These are phyloP conservation scores for Leptodontidium sp. DNA, from an alignment of 2,329 filamentous ascomycete genomes.

Conservation along the genomic window DNA sequence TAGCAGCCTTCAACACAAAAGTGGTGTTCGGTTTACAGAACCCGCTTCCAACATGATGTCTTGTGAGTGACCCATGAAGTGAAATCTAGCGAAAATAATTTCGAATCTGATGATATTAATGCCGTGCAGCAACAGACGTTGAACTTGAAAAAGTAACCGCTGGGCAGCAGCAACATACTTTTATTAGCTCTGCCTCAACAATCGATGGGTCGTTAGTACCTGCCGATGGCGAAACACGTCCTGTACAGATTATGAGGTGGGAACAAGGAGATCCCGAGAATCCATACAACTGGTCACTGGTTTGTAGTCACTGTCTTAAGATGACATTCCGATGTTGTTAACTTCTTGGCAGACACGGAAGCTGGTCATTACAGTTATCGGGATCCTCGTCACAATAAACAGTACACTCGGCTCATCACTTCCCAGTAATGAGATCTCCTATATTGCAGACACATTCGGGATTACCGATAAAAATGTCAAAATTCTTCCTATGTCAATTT, in stretches of 20 bases:
- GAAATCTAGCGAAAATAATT: neutral
- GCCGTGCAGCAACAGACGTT: neutral
- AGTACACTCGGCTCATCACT: slow-evolving; percentile 15
- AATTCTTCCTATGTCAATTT: slow-evolving; percentile 11
- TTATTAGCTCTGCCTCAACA: neutral
- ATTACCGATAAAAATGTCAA: neutral
- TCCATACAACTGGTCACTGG: slow-evolving; percentile 11
- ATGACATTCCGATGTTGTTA: neutral
- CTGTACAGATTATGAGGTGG: slow-evolving; percentile 3
- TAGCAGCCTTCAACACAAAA: no score
- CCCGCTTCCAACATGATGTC: neutral
- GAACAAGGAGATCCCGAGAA: neutral
- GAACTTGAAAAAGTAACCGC: neutral
- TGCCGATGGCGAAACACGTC: neutral
- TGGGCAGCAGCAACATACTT: neutral
- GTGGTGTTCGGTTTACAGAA: no score
- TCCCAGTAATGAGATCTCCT: neutral
- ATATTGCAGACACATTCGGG: neutral
- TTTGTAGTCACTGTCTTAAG: neutral
- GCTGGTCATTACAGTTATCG: slow-evolving; percentile 15
- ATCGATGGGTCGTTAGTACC: neutral
- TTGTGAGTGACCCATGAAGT: neutral
- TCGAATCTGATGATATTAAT: neutral
- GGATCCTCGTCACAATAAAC: neutral
- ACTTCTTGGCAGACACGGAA: slow-evolving; percentile 14